Conservation (phyloP, 257 asterid genomes). For the Lantana camara region DNA sequence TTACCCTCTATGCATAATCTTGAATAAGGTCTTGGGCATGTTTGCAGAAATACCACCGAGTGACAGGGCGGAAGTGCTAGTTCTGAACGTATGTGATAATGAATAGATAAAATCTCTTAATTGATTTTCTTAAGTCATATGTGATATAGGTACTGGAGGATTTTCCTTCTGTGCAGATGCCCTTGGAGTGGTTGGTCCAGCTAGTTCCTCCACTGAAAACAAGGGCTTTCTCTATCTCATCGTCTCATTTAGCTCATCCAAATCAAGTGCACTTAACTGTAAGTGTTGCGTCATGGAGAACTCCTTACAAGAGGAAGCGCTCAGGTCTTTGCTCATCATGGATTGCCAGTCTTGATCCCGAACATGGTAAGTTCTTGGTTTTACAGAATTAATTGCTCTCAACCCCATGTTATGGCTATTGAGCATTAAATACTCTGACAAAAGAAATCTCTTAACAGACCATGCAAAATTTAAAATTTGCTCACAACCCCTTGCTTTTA, state of each 20-base stretch:
- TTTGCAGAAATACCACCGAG: not conserved
- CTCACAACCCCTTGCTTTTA: too few species aligned
- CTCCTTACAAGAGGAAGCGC: constrained; percentile 88
- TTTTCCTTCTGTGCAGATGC: constrained; percentile 93
- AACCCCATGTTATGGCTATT: too few species aligned
- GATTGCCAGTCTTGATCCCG: constrained; percentile 88
- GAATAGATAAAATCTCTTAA: constrained; percentile 8
- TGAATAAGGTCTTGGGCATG: not conserved
- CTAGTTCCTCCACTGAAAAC: constrained; percentile 83
- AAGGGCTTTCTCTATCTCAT: constrained; percentile 89
- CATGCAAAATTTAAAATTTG: too few species aligned
- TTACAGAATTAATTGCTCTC: too few species aligned
- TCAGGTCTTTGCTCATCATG: constrained; percentile 93
- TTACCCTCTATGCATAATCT: constrained; percentile 13
- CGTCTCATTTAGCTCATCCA: constrained; percentile 77
- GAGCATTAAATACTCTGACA: too few species aligned
- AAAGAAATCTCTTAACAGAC: too few species aligned
- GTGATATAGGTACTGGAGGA: constrained; percentile 75
- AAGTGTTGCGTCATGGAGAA: constrained; percentile 79
- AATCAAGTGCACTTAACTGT: constrained; percentile 89
- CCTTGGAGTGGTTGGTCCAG: constrained; percentile 93
- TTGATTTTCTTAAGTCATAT: constrained; percentile 16
- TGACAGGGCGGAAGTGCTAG: not conserved
- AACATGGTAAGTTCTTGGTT: constrained; percentile 45
- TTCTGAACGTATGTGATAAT: constrained; percentile 8